A percentile compares a stretch with the other conserved stretches of the same genome.
Evolutionary conservation across 352 stramenopile genomes (phyloP).

Genomic region (Labyrinthula sp.): DNA sequence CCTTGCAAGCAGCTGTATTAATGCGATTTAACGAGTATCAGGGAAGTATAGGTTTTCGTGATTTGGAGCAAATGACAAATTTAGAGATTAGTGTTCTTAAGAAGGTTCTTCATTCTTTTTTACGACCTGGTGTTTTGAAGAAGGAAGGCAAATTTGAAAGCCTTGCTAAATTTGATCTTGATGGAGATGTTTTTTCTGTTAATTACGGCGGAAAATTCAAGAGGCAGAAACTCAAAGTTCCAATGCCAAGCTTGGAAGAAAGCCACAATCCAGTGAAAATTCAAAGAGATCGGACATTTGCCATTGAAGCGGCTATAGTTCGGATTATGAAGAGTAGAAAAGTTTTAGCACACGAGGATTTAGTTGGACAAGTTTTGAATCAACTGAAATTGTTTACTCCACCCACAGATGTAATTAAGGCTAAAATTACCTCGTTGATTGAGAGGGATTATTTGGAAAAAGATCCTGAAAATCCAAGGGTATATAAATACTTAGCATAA

Average conservation of each 20-base stretch:
- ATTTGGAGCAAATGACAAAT: conserved; percentile 71
- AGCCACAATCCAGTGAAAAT: conserved; percentile 92
- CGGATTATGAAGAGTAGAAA: conserved; percentile 94
- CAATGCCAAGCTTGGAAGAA: conserved; percentile 91
- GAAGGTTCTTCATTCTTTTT: conserved; percentile 88
- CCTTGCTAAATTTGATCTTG: conserved; percentile 71
- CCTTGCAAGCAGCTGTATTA: conserved; percentile 80
- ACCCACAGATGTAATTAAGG: conserved; percentile 87
- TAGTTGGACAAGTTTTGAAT: conserved; percentile 88
- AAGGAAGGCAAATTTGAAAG: conserved; percentile 74
- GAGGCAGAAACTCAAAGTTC: conserved; percentile 91
- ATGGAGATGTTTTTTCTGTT: conserved; percentile 70
- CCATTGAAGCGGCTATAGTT: conserved; percentile 97
- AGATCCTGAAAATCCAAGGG: conserved; percentile 73
- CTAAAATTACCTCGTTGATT: conserved; percentile 87
- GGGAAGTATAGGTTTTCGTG: conserved; percentile 59
- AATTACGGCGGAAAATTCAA: conserved; percentile 78
- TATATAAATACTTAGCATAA: conserved; percentile 83
- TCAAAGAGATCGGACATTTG: conserved; percentile 79
- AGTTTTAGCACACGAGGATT: conserved; percentile 75
- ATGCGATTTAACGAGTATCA: conserved; percentile 64
- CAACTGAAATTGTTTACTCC: conserved; percentile 94
- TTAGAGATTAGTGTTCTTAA: conserved; percentile 83
- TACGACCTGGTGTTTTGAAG: conserved; percentile 90
- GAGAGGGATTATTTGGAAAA: conserved; percentile 93